Evolutionary conservation across 768 basidiomycete genomes (phyloP), one percentile per base, ranked within the genome.

Genomic region (Phlebiopsis gigantea): DNA sequence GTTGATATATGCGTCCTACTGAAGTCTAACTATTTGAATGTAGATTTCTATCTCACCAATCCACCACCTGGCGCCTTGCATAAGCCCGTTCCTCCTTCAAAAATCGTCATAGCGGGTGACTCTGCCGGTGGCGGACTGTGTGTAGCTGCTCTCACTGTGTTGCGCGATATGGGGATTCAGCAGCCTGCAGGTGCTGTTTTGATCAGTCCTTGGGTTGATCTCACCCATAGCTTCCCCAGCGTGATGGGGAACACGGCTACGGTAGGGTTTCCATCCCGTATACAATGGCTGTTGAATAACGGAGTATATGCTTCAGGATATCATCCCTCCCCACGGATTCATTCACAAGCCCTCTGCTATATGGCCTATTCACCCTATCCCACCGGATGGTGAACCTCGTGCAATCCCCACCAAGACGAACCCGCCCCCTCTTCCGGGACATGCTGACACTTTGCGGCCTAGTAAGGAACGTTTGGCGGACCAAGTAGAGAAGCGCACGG

Each of bases 141-240:
- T 30, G 59, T 91, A 14, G 77, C 83, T 0, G 71, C 78, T 5
- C 70, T 91, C 9, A 81, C 85, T 25, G 71, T 84, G 29, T 72
- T 93, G 9, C 78, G 90, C 22, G 91, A 94, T 64, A 71, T 84
- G 50, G 84, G 82, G 4, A 63, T 88, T 7, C 83, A 87, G 1
- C 71, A 82, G 64, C 89, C 90, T 2, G 84, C 88, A 1, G 91
- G 89, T 1, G 88, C 84, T 0, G 81, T 89, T 3, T 72, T 92
- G 22, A 88, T 92, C 61, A 87, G 84, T 56, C 90, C 90, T 2
- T 92, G 90, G 84, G 82, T 87, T 12, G 90, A 93, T 67, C 72
- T 94, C n/a, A 92, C 89, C 0, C 90, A 93, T 64, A 87, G 82
- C 51, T 90, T 94, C 66, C 87, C 88, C 0, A 85, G 83, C 62